Evolutionary conservation across 2,329 filamentous ascomycete genomes (phyloP).

Genomic region (Diaporthe destruens): DNA sequence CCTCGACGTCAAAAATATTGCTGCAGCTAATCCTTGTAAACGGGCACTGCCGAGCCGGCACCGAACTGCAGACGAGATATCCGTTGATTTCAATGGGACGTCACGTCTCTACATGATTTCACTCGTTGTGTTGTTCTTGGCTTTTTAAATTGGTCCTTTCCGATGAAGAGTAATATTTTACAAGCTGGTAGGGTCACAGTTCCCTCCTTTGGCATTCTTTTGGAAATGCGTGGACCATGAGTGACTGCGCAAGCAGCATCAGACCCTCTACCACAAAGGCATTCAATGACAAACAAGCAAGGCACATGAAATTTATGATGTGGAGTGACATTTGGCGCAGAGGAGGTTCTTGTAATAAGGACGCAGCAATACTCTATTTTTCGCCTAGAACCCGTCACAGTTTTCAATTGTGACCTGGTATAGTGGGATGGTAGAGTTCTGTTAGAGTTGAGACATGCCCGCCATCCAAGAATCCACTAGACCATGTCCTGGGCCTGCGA

Average conservation of each 20-base stretch:
- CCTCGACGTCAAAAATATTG: conserved; percentile 39
- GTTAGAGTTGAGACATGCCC: neutral
- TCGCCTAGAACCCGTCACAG: too few relatives aligned
- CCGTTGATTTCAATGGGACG: neutral
- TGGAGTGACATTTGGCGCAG: too few relatives aligned
- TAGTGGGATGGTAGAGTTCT: neutral
- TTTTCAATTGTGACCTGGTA: too few relatives aligned
- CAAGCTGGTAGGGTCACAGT: neutral
- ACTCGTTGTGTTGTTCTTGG: neutral
- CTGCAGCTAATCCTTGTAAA: conserved; percentile 31
- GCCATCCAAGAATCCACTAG: neutral
- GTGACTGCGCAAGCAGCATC: neutral
- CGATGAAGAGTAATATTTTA: neutral
- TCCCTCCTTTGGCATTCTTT: neutral
- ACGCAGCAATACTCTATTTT: neutral
- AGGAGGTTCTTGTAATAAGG: neutral
- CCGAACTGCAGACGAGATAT: neutral
- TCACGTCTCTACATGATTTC: neutral
- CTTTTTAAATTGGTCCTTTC: neutral
- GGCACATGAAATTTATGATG: too few relatives aligned
- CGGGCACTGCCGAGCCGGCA: conserved; percentile 13
- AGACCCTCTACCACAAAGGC: neutral
- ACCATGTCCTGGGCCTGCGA: neutral
- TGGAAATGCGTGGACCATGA: neutral
- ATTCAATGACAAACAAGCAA: neutral